Percentiles rank a stretch among this genome's conserved stretches.
phyloP scores from a whole-genome alignment of 2,329 filamentous ascomycete genomes.

The Fusarium oligoseptatum region DNA sequence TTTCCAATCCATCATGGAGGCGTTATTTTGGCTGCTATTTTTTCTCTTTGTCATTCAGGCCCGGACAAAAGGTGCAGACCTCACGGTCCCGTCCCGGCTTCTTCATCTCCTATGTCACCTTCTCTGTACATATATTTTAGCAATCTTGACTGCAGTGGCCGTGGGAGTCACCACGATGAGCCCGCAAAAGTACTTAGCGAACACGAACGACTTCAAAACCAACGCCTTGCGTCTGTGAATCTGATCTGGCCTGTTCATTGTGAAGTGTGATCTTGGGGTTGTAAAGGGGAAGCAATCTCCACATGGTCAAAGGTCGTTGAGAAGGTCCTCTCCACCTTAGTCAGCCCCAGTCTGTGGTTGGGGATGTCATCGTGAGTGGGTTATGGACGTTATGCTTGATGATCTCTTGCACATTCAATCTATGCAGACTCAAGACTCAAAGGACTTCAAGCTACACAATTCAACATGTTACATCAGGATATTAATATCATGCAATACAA shows the following conservation, averaged over 20 bases:
- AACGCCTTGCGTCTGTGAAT: background rate
- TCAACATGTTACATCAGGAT: background rate
- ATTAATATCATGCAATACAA: background rate
- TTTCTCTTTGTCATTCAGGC: constrained; percentile 1
- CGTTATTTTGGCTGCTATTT: constrained; percentile 20
- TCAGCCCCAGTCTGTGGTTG: constrained; percentile 12
- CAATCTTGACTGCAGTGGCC: constrained; percentile 12
- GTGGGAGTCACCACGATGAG: constrained; percentile 2
- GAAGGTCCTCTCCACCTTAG: constrained; percentile 25
- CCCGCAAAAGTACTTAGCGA: constrained; percentile 25
- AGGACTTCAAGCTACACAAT: background rate
- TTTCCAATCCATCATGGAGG: constrained; percentile 4
- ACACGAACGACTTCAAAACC: constrained; percentile 13
- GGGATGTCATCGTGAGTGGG: background rate
- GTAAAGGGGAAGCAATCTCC: background rate
- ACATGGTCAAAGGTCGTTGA: constrained; percentile 16
- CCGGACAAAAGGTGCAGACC: constrained; percentile 16
- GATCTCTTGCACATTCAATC: background rate
- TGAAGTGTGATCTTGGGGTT: background rate
- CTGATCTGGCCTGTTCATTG: background rate
- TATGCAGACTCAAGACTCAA: background rate
- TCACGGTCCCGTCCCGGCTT: constrained; percentile 10
- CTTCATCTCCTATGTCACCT: constrained; percentile 28
- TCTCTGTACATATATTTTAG: constrained; percentile 38
- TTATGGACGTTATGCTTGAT: background rate